Conservation (phyloP, 2,329 filamentous ascomycete genomes). For the Aciculosporium take region DNA sequence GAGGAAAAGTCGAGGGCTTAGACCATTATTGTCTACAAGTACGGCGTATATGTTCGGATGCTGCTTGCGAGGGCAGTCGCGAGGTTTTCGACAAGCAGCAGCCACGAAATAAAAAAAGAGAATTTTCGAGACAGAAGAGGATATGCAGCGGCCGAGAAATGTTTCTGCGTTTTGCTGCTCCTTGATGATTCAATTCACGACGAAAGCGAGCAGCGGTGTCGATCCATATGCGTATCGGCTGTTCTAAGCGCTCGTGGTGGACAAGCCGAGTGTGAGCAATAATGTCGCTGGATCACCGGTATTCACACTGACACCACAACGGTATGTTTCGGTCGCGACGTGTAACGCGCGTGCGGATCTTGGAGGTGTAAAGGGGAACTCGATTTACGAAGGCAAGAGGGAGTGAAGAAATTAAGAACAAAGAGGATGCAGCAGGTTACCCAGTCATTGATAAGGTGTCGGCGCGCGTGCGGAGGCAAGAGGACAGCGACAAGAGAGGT, state of each 20-base stretch:
- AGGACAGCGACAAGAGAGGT: slow-evolving; percentile 2
- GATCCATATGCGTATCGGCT: not conserved
- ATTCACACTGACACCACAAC: slow-evolving; percentile 5
- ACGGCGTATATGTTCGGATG: not conserved
- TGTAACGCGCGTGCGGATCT: slow-evolving; percentile 7
- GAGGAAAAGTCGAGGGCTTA: not conserved
- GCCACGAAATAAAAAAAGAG: not conserved
- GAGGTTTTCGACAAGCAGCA: not conserved
- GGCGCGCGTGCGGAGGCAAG: slow-evolving; percentile 4
- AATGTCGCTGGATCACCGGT: not conserved
- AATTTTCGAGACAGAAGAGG: not conserved
- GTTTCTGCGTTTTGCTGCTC: not conserved
- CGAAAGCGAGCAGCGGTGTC: not conserved
- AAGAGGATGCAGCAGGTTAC: slow-evolving; percentile 3
- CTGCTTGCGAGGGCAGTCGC: not conserved
- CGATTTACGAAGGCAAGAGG: slow-evolving; percentile 9
- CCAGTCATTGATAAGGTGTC: not conserved
- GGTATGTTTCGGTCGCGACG: slow-evolving; percentile 18
- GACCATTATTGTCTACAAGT: slow-evolving; percentile 3
- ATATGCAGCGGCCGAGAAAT: not conserved
- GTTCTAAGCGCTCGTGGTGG: not conserved
- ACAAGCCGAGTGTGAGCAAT: not conserved
- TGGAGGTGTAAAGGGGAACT: slow-evolving; percentile 4
- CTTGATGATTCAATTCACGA: not conserved
- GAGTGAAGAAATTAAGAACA: slow-evolving; percentile 5